These are phyloP conservation scores for Dendrobium nobile DNA, from an alignment of 106 monocot genomes.

Conservation along the genomic window DNA sequence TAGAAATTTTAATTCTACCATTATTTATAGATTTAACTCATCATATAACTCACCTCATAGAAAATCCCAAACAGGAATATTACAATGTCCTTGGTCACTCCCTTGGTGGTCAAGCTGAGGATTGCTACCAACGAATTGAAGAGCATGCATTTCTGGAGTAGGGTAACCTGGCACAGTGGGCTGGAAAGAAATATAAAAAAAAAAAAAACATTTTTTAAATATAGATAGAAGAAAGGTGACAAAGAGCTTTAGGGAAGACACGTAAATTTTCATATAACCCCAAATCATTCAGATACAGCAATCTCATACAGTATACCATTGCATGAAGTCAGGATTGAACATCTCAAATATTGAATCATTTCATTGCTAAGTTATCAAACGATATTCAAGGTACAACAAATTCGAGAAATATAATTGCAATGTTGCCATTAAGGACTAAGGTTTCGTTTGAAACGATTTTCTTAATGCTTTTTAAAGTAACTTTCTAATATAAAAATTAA, in stretches of 20 bases:
- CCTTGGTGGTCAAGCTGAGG: constrained; percentile 46
- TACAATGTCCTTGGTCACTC: constrained; percentile 45
- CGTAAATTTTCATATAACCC: background rate
- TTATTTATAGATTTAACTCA: no score
- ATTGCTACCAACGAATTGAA: constrained; percentile 50
- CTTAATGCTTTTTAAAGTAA: no score
- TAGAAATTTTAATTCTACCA: no score
- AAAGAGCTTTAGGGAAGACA: background rate
- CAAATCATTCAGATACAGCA: background rate
- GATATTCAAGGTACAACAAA: background rate
- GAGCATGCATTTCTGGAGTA: constrained; percentile 43
- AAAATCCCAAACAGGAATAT: constrained; percentile 77
- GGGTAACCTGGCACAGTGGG: constrained; percentile 38
- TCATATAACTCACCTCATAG: constrained; percentile 20
- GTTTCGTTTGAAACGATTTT: no score
- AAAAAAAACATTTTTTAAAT: background rate
- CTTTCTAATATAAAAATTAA: no score
- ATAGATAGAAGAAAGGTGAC: background rate
- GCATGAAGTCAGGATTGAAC: background rate
- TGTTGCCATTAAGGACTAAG: background rate
- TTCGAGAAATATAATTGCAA: background rate
- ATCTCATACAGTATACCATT: background rate
- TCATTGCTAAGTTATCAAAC: background rate
- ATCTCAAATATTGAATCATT: background rate
- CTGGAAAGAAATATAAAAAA: background rate